These are phyloP conservation scores for Melanomma pulvis-pyrius DNA, from an alignment of 495 filamentous ascomycete species.

Conservation along the genomic window DNA sequence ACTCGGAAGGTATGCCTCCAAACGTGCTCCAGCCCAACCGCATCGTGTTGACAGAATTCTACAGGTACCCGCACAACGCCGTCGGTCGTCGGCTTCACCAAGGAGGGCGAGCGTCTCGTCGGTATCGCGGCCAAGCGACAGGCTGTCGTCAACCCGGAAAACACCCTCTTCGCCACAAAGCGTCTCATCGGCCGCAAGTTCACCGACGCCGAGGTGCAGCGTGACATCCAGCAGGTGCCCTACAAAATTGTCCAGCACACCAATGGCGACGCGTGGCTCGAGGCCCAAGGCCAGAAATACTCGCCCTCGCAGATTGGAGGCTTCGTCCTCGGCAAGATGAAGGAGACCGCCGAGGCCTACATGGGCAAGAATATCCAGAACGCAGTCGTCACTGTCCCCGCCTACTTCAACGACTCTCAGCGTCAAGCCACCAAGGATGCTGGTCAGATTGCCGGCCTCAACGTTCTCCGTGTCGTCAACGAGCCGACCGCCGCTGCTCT, in stretches of 20 bases:
- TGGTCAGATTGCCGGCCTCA: constrained; percentile 92
- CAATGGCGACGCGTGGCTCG: constrained; percentile 98
- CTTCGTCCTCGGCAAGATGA: constrained; percentile 97
- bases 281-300: constrained; percentile 95
- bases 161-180: constrained; percentile 99
- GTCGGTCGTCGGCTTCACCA: constrained; percentile 94
- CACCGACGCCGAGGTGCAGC: constrained; percentile 92
- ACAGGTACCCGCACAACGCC: constrained; percentile 92
- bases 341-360: constrained; percentile 93
- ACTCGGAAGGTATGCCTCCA: constrained; percentile 76
- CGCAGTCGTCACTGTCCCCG: constrained; percentile 93
- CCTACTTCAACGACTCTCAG: constrained; percentile 98
- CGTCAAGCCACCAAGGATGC: constrained; percentile 98
- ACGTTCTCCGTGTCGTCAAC: constrained; percentile 96
- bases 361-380: constrained; percentile 89
- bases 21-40: too few species aligned
- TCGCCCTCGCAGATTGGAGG: constrained; percentile 98
- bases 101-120: constrained; percentile 95
- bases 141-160: constrained; percentile 98
- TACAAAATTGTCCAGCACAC: constrained; percentile 99
- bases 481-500: constrained; percentile 94
- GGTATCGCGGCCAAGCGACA: constrained; percentile 99
- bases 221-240: constrained; percentile 96
- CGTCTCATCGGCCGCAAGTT: constrained; percentile 99
- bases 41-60: constrained; percentile 20